phyloP scores from a whole-genome alignment of 2,329 filamentous ascomycete genomes.

The Hypoxylon sp. region DNA sequence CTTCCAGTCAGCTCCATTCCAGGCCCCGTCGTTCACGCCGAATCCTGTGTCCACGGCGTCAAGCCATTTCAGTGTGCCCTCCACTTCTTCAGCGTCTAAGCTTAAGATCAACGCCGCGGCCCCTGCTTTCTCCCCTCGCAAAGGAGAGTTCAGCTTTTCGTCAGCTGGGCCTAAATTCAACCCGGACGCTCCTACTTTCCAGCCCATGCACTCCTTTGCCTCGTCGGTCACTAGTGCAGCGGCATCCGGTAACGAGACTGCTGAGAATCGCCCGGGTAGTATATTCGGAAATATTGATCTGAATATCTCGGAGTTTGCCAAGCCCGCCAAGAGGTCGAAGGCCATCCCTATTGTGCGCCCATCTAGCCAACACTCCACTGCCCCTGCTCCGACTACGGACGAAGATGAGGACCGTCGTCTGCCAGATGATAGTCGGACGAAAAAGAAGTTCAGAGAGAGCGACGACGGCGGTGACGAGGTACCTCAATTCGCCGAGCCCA shows the following conservation, averaged over 20 bases:
- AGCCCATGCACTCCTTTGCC: constrained; percentile 62
- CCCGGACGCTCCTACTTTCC: constrained; percentile 79
- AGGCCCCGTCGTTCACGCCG: constrained; percentile 49
- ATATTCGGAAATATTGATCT: constrained; percentile 77
- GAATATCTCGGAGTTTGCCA: constrained; percentile 66
- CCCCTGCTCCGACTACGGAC: constrained; percentile 37
- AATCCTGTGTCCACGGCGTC: constrained; percentile 49
- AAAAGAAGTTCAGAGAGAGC: constrained; percentile 71
- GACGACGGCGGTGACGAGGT: constrained; percentile 75
- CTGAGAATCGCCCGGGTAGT: constrained; percentile 53
- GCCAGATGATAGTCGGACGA: constrained; percentile 74
- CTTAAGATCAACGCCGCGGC: constrained; percentile 72
- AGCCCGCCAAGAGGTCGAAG: constrained; percentile 76
- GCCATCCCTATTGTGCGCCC: constrained; percentile 82
- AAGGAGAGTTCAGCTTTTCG: constrained; percentile 65
- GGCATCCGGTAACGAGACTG: constrained; percentile 55
- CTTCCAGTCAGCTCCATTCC: constrained; percentile 60
- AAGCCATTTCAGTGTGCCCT: constrained; percentile 54
- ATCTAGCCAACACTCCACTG: constrained; percentile 55
- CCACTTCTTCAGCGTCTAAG: constrained; percentile 47
- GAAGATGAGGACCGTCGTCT: constrained; percentile 68
- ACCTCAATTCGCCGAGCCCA: constrained; percentile 73
- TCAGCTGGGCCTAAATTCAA: constrained; percentile 73
- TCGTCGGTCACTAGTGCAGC: constrained; percentile 57
- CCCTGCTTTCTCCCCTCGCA: constrained; percentile 73